Base-by-base conservation (phyloP, 768 basidiomycete genomes). In the Pisolithus orientalis region DNA sequence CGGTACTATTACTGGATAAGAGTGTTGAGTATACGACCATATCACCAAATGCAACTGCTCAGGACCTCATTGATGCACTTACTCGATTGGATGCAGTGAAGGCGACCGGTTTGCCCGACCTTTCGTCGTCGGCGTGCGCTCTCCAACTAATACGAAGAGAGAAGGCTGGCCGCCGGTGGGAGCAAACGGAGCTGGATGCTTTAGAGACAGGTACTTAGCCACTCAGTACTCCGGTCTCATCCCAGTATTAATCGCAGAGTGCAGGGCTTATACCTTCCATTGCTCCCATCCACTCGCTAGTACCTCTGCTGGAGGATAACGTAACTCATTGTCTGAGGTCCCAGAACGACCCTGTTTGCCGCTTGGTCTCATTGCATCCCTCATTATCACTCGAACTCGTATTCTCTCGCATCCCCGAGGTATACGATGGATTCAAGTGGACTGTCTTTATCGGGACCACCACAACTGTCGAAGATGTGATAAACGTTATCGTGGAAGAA, bases 401-500 rank as follows among this genome's bases (percentile, higher is more conserved):
- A 0, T 87, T 90, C 65, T 65, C 77, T 40, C 81, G 86, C 43
- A 79, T 92, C 14, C 88, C 88, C 2, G 85, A 90, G 64, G 80
- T 92, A 52, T 78, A 84, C 47, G 90, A 92, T 59, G 84, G 76
- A 2, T 90, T 84, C 59, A 60, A 71, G 56, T 83, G 84, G 73
- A 83, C 75, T 48, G 57, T 80, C 39, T 93, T 83, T 66, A 72
- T 91, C 50, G 79, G 85, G 4, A 75, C 76, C 50, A 69, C 66
- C 2, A 79, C 74, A 44, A 80, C 79, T 4, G 80, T 83, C 3
- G 64, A 71, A n/a, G 78, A 84, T 40, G 71, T 81, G 14, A 62
- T 88, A 44, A 68, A 77, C 31, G 57, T 61, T 6, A 67, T 87
- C 8, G 59, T 79, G 9, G 78, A 79, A 31, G 83, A 89, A 57